Base-by-base conservation (phyloP, 352 stramenopile species). In the Peronospora belbahrii region DNA sequence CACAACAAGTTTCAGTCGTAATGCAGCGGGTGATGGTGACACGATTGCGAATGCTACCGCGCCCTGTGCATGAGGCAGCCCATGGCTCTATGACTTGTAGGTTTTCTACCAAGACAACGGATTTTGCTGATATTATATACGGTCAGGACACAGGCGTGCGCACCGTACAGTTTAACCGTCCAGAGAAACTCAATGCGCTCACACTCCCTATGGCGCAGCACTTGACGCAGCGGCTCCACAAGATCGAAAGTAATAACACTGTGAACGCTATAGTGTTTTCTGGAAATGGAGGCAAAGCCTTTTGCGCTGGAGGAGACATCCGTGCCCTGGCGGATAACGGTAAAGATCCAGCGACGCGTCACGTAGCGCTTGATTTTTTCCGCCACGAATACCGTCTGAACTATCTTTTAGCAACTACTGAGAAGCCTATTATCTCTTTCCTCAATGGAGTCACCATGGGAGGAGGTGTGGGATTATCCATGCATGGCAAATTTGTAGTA, bases 371-470 rank as follows among this genome's bases (percentile, higher is more conserved):
- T 15, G 78, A 96, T 49, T 98, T 98, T 56, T 98, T 98, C 70
- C 79, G 78, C 48, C 73, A 97, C 53, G 95, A 98, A 62, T 98
- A 98, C 64, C 67, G 83, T 45, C 67, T 98, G 15, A 97, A 98
- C 67, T 88, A 92, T 60, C 67, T 94, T 33, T 77, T 88, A 51
- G 75, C 64, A 55, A 89, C 80, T 25, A 89, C 77, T 17, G 76
- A 88, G 65, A 88, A 83, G 54, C 80, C 80, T 25, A 80, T 92
- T 36, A 76, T 99, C 6, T 97, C 89, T 32, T 80, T 99, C 49
- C 94, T 96, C 65, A 96, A 99, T 70, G 97, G 97, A 40, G 86
- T 99, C 34, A 97, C 97, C 33, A 99, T 99, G 96, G 97, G 97
- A 51, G 97, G 97, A 45, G 97, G 97, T 48, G 95, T 98, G 24